Evolutionary conservation across 495 filamentous ascomycete species (phyloP), one percentile per base, ranked within the genome.

Genomic region (Lichina pygmaea): DNA sequence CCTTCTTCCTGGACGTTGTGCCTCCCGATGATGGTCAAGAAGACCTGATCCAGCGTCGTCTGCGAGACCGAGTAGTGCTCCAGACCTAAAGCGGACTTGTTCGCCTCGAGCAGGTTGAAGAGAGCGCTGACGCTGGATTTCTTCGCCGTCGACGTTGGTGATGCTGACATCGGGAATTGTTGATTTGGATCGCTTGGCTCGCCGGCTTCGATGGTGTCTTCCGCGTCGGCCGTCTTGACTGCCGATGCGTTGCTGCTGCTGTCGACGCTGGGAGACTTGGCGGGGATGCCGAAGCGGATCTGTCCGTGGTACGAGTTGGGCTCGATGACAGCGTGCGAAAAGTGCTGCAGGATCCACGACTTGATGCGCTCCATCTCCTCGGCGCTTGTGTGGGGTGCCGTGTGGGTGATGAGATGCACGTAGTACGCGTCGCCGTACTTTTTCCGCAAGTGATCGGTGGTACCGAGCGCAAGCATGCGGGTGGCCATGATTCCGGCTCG

Each of bases 1-100:
- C 24, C 24, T 46, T 86, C 82, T 59, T 91, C 84, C 45, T 66
- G 58, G 2, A 91, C 70, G 58, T 81, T 70, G 56, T 86, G 77
- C 56, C 68, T 67, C 13, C 72, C 71, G 0, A 89, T 81, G 49
- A 91, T 83, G 37, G 61, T 71, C 61, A 93, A 60, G 59, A 93
- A 93, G 0, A 91, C 81, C 62, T 89, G 78, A 58, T 91, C 84
- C 48, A 91, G 64, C 34, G 80, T 86, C 43, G 81, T 84, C 49
- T 78, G 79, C 42, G 68, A 76, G 50, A 86, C 78, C 41, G 74
- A 78, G 55, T 79, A 91, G 55, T 81, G 78, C 60, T 79, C 75
- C 31, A 89, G 63, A 0, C 79, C 77, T 41, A 86, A 53, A 13
- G 56, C 57, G 31, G 72, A 62, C 52, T 73, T 78, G 43, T 71